phyloP scores from a whole-genome alignment of 1,284 basidiomycete species.

The Malassezia nana region DNA sequence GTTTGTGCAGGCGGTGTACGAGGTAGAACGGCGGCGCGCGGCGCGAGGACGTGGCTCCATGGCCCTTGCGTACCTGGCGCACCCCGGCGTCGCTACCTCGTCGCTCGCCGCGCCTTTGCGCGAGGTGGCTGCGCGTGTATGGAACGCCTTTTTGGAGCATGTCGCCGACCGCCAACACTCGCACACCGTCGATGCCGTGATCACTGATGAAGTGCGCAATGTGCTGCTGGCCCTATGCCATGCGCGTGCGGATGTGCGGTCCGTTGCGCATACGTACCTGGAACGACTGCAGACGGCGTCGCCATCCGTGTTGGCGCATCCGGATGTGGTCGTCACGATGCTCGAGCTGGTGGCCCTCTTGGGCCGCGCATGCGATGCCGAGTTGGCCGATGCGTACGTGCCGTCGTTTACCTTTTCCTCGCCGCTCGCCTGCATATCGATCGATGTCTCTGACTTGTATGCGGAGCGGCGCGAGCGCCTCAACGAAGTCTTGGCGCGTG shows the following conservation, averaged over 20 bases:
- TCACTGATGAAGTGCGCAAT: conserved; percentile 65
- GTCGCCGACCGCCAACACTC: conserved; percentile 57
- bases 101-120: conserved; percentile 66
- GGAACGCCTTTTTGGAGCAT: conserved; percentile 43
- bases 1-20: conserved; percentile 75
- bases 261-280: conserved; percentile 70
- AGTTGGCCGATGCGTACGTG: conserved; percentile 87
- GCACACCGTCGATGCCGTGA: conserved; percentile 64
- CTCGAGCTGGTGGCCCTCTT: conserved; percentile 84
- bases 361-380: conserved; percentile 76
- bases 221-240: conserved; percentile 75
- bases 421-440: conserved; percentile 60
- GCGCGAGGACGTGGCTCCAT: conserved; percentile 69
- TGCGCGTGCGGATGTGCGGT: conserved; percentile 67
- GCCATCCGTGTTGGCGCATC: conserved; percentile 85
- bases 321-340: conserved; percentile 63
- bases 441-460: conserved; percentile 82
- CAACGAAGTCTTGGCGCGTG: conserved; percentile 61
- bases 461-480: conserved; percentile 74
- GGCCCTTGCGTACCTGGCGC: conserved; percentile 77
- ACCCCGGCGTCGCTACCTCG: conserved; percentile 68
- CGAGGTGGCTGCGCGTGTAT: conserved; percentile 72
- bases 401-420: conserved; percentile 75
- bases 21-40: conserved; percentile 79
- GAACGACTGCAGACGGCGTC: conserved; percentile 81